These are phyloP conservation scores for Saturnispora ahearnii DNA, from an alignment of 805 yeast genomes.

Conservation along the genomic window DNA sequence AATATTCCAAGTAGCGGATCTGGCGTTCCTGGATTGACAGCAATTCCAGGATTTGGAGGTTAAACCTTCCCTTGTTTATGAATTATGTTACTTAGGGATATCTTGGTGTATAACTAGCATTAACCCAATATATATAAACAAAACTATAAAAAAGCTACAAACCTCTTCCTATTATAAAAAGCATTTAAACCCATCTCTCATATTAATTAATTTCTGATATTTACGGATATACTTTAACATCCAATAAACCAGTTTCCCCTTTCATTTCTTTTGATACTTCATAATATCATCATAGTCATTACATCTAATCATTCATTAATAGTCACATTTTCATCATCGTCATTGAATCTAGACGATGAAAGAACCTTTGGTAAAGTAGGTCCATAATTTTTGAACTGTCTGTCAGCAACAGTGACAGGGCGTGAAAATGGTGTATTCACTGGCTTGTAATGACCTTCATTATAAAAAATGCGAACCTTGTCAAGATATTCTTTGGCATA, in stretches of 20 bases:
- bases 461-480: slow-evolving; percentile 26
- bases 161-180: background rate
- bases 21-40: background rate
- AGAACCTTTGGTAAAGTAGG: slow-evolving; percentile 10
- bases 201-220: too few species aligned
- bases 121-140: background rate
- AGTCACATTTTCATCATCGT: background rate
- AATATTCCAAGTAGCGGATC: background rate
- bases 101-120: background rate
- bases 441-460: slow-evolving; percentile 24
- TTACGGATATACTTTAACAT: background rate
- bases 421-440: slow-evolving; percentile 14
- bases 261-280: background rate
- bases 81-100: background rate
- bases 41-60: background rate
- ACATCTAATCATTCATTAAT: background rate
- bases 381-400: background rate
- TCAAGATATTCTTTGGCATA: slow-evolving; percentile 27
- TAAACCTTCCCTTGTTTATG: background rate
- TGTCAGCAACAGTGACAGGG: slow-evolving; percentile 12
- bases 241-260: background rate
- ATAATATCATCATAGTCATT: background rate
- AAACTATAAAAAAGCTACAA: background rate
- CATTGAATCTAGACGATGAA: slow-evolving; percentile 11
- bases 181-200: background rate